A percentile compares a stretch with the other conserved stretches of the same genome.
Conservation (phyloP, 2,329 filamentous ascomycete species). For the Epichloe sibirici region DNA sequence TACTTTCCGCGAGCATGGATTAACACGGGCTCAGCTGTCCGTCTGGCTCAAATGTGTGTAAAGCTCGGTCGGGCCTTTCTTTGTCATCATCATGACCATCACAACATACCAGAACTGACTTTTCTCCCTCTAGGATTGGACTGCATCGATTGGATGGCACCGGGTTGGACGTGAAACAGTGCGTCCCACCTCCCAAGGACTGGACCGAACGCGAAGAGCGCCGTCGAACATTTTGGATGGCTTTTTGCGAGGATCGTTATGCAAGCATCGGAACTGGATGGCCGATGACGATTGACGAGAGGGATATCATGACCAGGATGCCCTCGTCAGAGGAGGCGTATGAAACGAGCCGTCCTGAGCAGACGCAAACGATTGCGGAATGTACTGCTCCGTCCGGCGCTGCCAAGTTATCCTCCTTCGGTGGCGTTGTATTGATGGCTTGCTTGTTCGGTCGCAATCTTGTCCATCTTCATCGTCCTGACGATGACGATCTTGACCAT, state of each 20-base stretch:
- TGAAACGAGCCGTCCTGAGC: slow-evolving; percentile 63
- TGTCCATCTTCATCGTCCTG: slow-evolving; percentile 78
- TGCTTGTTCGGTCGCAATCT: slow-evolving; percentile 85
- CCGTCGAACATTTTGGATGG: slow-evolving; percentile 88
- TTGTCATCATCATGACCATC: no score
- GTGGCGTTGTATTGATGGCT: slow-evolving; percentile 72
- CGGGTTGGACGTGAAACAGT: slow-evolving; percentile 86
- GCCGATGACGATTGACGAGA: slow-evolving; percentile 90
- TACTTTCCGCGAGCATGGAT: slow-evolving; percentile 94
- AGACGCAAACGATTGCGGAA: slow-evolving; percentile 57
- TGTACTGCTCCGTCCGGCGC: slow-evolving; percentile 61
- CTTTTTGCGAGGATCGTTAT: slow-evolving; percentile 82
- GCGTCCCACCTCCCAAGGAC: slow-evolving; percentile 71
- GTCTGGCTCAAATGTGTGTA: slow-evolving; percentile 68
- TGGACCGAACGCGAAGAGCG: slow-evolving; percentile 92
- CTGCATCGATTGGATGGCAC: slow-evolving; percentile 74
- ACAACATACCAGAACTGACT: slow-evolving; percentile 16
- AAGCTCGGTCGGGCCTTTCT: background rate
- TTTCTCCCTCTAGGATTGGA: slow-evolving; percentile 56
- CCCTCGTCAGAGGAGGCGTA: slow-evolving; percentile 79
- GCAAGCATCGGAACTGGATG: slow-evolving; percentile 93
- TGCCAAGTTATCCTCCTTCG: slow-evolving; percentile 63
- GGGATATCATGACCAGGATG: slow-evolving; percentile 77
- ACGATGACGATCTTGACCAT: slow-evolving; percentile 66
- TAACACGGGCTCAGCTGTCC: slow-evolving; percentile 70